Evolutionary conservation across 257 asterid genomes (phyloP), one percentile per base, ranked within the genome.

Genomic region (Scutellaria galericulata): DNA sequence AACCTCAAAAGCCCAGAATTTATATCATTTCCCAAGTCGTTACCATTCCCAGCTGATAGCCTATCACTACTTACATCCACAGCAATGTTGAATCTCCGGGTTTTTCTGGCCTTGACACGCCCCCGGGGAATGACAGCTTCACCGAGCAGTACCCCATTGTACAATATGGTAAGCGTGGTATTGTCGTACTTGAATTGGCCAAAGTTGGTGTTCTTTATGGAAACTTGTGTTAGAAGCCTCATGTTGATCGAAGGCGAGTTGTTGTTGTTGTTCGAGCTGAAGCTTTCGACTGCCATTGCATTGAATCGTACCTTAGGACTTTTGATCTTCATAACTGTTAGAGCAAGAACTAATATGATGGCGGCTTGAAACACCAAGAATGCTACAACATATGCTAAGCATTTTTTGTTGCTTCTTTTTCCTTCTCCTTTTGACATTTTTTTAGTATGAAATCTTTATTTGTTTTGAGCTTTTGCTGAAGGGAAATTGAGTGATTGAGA

Each of bases 371-470:
- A 65, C 35, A 72, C 65, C 1, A 72, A 15, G 66, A 77, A 77
- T 51, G 45, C 64, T 57, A 78, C 81, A 7, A 77, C 68, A 12
- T 66, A 77, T 2, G 81, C 74, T 11, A 77, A 72, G 78, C 81
- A 77, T 77, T 65, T 71, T 56, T 48, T 77, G 39, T 24, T 46
- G 72, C 77, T 76, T 12, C 76, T 11, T 51, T n/a, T 41, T 44
- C 71, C 72, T 55, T 70, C 72, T 6, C 80, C 80, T 11, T 76
- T 60, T 0, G 80, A 69, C 80, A 76, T 76, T 1, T 15, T 31
- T 18, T 18, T 18, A 18, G 0, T 18, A 18, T 18, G 18, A 18
- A 18, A 18, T 18, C 18, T 18, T 18, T 18, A 18, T 18, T 18
- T 18, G 18, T 18, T 18, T 18, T 18, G 18, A 18, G 18, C 18